Evolutionary conservation across 768 basidiomycete genomes (phyloP).

Genomic region (Serendipita vermifera): DNA sequence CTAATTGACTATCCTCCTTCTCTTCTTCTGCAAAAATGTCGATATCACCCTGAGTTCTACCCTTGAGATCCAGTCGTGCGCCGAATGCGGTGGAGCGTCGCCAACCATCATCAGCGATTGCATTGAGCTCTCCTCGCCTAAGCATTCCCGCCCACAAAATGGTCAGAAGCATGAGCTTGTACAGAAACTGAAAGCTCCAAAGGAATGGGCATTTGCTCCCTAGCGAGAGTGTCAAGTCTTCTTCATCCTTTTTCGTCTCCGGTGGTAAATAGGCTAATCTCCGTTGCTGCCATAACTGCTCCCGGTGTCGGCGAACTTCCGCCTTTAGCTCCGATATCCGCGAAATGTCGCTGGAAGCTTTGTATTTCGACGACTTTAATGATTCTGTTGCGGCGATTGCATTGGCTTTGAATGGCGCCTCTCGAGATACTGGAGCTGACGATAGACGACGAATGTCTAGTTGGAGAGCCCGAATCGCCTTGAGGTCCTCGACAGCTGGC

Average conservation of each 20-base stretch:
- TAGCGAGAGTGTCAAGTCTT: conserved; percentile 4
- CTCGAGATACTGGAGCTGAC: background rate
- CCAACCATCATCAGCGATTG: conserved; percentile 4
- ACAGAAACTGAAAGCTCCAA: background rate
- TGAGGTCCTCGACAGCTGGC: background rate
- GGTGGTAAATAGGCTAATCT: conserved; percentile 4
- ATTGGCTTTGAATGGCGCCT: conserved; percentile 6
- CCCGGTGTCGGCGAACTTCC: conserved; percentile 1
- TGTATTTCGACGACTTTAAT: conserved; percentile 3
- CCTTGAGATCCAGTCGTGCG: background rate
- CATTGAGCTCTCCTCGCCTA: background rate
- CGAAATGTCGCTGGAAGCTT: background rate
- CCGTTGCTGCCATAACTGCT: conserved; percentile 6
- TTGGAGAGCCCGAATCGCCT: background rate
- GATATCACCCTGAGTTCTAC: conserved; percentile 1
- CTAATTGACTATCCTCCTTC: background rate
- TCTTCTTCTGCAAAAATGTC: conserved; percentile 1
- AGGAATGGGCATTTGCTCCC: conserved; percentile 4
- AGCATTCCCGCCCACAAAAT: conserved; percentile 3
- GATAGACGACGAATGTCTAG: background rate
- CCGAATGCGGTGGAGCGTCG: background rate
- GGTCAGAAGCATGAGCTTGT: conserved; percentile 3
- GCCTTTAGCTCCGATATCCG: background rate
- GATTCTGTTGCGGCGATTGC: background rate
- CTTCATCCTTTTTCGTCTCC: background rate